These are phyloP conservation scores for Linum usitatissimum DNA, from an alignment of 345 rosid species.

Conservation along the genomic window DNA sequence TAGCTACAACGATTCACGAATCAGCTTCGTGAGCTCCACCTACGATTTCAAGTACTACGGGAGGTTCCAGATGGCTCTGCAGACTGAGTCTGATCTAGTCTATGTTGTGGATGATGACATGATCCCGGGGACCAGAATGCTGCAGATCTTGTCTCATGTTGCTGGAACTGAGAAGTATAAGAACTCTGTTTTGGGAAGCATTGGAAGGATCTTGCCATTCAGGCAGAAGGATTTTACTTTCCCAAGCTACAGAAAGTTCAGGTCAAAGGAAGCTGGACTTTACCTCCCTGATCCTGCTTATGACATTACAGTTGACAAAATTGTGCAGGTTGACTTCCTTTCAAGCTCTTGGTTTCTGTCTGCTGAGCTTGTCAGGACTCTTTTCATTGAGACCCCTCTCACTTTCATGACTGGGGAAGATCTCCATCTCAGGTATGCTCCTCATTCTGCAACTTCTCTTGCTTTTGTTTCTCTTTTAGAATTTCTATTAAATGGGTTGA, in stretches of 20 bases:
- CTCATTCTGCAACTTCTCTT: conserved; percentile 10
- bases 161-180: conserved; percentile 88
- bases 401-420: conserved; percentile 96
- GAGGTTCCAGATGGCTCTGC: conserved; percentile 90
- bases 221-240: conserved; percentile 89
- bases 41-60: conserved; percentile 97
- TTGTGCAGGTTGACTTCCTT: conserved; percentile 92
- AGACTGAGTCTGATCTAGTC: conserved; percentile 83
- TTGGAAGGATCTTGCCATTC: conserved; percentile 91
- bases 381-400: conserved; percentile 80
- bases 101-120: conserved; percentile 84
- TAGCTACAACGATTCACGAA: conserved; percentile 75
- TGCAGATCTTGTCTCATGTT: conserved; percentile 86
- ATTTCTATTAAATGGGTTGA: not conserved
- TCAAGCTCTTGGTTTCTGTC: conserved; percentile 97
- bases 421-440: conserved; percentile 76
- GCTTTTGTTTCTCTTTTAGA: not conserved
- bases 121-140: conserved; percentile 92
- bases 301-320: conserved; percentile 60
- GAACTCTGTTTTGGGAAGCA: conserved; percentile 89
- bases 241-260: conserved; percentile 84
- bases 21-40: conserved; percentile 84
- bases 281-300: conserved; percentile 98
- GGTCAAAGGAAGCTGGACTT: conserved; percentile 92
- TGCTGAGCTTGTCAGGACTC: conserved; percentile 78